Evolutionary conservation across 495 filamentous ascomycete genomes (phyloP), one percentile per base, ranked within the genome.

Genomic region (Neurospora terricola): DNA sequence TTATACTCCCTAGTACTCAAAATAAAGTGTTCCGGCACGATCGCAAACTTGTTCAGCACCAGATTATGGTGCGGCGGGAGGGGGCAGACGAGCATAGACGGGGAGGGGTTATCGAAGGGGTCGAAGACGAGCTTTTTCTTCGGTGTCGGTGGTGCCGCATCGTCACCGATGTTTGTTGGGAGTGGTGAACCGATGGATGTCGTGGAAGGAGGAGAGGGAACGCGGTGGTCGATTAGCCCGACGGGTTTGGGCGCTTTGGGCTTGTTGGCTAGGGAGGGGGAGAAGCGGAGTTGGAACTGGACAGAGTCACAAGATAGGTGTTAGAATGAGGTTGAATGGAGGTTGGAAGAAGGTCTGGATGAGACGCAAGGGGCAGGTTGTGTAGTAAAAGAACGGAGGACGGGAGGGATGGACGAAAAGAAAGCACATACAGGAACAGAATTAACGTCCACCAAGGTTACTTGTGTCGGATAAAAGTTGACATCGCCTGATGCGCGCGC

Each of bases 31-130:
- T 92, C 86, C 0, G 88, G 87, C 38, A 94, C 92, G 23, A 96
- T 86, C 21, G 93, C 91, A 77, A 89, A 96, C 78, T 94, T 95
- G 82, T 95, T 95, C 69, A 96, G 82, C 36, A 95, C 88, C 43
- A 95, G 84, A 73, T 86, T 81, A 80, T 95, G 91, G 9, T 83
- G 82, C 0, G 82, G 80, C 0, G 87, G 85, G 10, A 91, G 79
- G 16, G 87, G 82, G 45, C 88, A 82, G 72, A 95, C 81, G 72
- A 93, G 83, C 34, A 96, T 86, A 1, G 87, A 86, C 23, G 83
- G 78, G 0, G 84, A 80, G 1, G 92, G 93, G 71, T 90, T 86
- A 69, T 89, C 85, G 81, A 96, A 96, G 40, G 92, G 92, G 78
- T 95, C 90, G 75, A 87, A 76, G 14, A 73, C 37, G 36, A 71